A percentile compares a stretch with the other conserved stretches of the same genome.
These are phyloP conservation scores for Aspergillus sclerotioniger DNA, from an alignment of 495 filamentous ascomycete species.

Conservation along the genomic window DNA sequence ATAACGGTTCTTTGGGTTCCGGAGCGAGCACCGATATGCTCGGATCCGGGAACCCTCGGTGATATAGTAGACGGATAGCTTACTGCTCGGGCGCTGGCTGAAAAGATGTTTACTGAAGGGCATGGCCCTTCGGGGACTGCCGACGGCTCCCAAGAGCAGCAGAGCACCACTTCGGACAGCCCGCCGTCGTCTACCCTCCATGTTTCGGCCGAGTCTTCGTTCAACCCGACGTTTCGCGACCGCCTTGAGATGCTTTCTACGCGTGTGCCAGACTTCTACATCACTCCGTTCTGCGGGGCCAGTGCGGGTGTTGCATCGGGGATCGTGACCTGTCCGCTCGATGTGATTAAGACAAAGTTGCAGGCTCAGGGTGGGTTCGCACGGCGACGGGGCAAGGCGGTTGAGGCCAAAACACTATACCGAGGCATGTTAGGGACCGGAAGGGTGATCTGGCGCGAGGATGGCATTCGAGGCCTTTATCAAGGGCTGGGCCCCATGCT, in stretches of 20 bases:
- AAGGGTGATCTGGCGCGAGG: slow-evolving; percentile 76
- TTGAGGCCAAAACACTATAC: slow-evolving; percentile 59
- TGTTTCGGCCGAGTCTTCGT: slow-evolving; percentile 17
- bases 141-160: slow-evolving; percentile 31
- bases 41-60: slow-evolving; percentile 44
- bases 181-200: slow-evolving; percentile 22
- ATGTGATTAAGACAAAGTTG: slow-evolving; percentile 98
- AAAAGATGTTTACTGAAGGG: slow-evolving; percentile 40
- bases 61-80: slow-evolving; percentile 40
- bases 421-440: slow-evolving; percentile 84
- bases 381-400: slow-evolving; percentile 42
- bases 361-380: slow-evolving; percentile 89
- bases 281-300: slow-evolving; percentile 76
- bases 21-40: slow-evolving; percentile 51
- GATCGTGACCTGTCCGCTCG: slow-evolving; percentile 92
- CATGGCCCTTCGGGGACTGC: slow-evolving; percentile 32
- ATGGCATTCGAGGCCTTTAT: slow-evolving; percentile 89
- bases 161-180: slow-evolving; percentile 22
- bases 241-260: slow-evolving; percentile 55
- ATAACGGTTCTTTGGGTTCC: slow-evolving; percentile 36
- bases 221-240: slow-evolving; percentile 42
- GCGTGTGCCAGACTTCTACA: slow-evolving; percentile 47
- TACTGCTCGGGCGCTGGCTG: slow-evolving; percentile 39
- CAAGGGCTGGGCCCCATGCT: slow-evolving; percentile 91
- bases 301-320: slow-evolving; percentile 87